Conservation (phyloP, 2,329 filamentous ascomycete genomes). For the Colletotrichum sp. region DNA sequence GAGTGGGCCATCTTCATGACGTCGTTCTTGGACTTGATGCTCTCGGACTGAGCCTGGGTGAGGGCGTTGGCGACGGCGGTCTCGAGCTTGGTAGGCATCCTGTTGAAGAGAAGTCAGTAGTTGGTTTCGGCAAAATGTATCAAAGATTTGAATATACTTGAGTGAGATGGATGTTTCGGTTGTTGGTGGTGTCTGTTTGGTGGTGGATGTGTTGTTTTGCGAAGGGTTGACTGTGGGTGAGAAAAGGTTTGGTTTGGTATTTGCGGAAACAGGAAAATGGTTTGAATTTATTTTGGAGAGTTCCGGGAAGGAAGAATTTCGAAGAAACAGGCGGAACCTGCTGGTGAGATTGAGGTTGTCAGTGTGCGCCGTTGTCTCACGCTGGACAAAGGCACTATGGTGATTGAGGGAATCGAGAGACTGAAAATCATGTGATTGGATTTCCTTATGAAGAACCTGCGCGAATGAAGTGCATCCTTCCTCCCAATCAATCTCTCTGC, state of each 20-base stretch:
- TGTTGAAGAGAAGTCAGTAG: neutral
- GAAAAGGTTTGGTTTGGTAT: neutral
- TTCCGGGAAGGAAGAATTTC: neutral
- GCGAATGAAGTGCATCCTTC: neutral
- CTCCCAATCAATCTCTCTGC: neutral
- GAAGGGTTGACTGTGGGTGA: neutral
- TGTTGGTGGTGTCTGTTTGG: neutral
- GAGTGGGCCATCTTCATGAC: neutral
- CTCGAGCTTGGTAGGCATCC: neutral
- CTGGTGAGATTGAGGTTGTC: neutral
- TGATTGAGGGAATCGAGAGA: neutral
- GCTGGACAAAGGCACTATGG: neutral
- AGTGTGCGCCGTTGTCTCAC: neutral
- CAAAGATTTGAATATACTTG: neutral
- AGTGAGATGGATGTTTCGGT: neutral
- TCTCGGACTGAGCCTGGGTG: neutral
- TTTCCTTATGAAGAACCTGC: neutral
- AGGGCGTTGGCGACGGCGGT: neutral
- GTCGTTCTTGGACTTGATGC: neutral
- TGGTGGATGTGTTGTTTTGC: neutral
- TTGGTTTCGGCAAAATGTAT: fast-evolving
- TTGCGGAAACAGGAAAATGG: neutral
- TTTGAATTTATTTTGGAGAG: neutral
- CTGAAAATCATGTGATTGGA: neutral
- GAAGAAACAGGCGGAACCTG: neutral